Evolutionary conservation across 2,329 filamentous ascomycete species (phyloP), one percentile per base, ranked within the genome.

Genomic region (Myotisia sp.): DNA sequence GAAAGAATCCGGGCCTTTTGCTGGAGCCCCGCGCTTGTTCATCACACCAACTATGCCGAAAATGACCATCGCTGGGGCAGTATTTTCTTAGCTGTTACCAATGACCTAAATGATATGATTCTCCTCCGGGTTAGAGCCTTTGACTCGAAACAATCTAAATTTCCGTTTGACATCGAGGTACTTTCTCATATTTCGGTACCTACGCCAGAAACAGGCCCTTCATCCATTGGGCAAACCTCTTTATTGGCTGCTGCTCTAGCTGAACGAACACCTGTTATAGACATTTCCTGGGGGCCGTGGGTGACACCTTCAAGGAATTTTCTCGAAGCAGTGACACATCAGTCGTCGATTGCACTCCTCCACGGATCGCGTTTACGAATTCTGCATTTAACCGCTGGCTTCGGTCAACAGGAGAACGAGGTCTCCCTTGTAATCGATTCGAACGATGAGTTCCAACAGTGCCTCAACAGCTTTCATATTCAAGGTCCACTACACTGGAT

Each of bases 1-100:
- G 43, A 43, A 16, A 50, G 51, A 17, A 53, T 64, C 31, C 52
- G 58, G 21, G 50, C 58, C 10, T 64, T 64, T 40, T 39, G 53
- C n/a, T 64, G 61, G 61, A 54, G 51, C 27, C 45, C 48, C 53
- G 23, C 36, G 54, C 5, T 50, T 48, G 29, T 30, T 32, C 17
- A n/a, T n/a, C 43, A 5, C 45, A 49, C 14, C 12, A 33, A 5
- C 19, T 28, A 10, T 27, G 39, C 9, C 14, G 20, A 6, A 9
- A 30, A 24, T 19, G 10, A 17, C 34, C 22, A 8, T 18, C 10
- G 16, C 39, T 59, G 47, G 59, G 62, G 49, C 33, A 39, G 49
- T 20, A 44, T 57, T 23, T 33, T 56, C 4, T 42, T 64, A 4
- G 43, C 47, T 5, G 45, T 61, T 1, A 49, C 53, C 2, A 62